A percentile compares a stretch with the other conserved stretches of the same genome.
Conservation (phyloP, 148 eudicot genomes). For the Vaccinium darrowii region DNA sequence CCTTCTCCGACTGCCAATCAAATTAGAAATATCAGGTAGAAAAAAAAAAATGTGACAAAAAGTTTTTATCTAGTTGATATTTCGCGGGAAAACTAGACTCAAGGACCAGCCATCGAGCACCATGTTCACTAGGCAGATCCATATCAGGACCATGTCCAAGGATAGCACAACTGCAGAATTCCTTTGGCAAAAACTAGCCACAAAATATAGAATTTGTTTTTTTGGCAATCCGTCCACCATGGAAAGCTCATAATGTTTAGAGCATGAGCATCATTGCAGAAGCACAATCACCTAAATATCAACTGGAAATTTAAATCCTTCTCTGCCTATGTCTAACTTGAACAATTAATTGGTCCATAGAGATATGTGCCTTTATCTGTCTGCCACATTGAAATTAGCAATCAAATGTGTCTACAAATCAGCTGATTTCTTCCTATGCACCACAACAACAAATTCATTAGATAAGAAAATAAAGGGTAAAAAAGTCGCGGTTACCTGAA, state of each 20-base stretch:
- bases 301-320: background rate
- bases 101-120: background rate
- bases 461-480: background rate
- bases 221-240: background rate
- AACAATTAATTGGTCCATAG: background rate
- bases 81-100: background rate
- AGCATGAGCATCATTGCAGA: background rate
- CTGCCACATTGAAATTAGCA: background rate
- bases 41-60: background rate
- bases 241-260: background rate
- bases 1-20: conserved; percentile 70
- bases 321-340: background rate
- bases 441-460: background rate
- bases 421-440: background rate
- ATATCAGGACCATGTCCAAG: background rate
- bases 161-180: background rate
- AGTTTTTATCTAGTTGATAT: background rate
- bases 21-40: background rate
- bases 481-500: conserved; percentile 68
- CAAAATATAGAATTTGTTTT: background rate
- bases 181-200: background rate
- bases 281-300: background rate
- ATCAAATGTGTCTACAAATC: background rate
- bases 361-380: background rate
- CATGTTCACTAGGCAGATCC: background rate